Percentiles rank a stretch among this genome's conserved stretches.
Evolutionary conservation across 1,284 basidiomycete genomes (phyloP).

Genomic region (Fomitopsis palustris): DNA sequence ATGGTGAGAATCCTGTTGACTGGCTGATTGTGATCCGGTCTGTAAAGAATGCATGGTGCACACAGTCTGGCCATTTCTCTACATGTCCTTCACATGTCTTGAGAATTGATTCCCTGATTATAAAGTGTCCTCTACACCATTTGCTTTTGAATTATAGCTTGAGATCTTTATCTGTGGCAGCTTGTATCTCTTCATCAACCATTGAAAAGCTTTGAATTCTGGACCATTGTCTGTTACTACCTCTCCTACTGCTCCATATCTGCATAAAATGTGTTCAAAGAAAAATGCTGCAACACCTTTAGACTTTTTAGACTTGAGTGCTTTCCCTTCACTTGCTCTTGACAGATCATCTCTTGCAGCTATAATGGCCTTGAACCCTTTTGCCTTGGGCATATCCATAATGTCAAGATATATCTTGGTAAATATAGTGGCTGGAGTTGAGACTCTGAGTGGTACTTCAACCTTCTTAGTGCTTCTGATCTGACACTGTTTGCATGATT

Average conservation of each 20-base stretch:
- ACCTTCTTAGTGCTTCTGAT: constrained; percentile 17
- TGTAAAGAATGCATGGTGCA: constrained; percentile 36
- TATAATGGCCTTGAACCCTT: neutral
- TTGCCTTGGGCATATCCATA: constrained; percentile 13
- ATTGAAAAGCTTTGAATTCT: constrained; percentile 30
- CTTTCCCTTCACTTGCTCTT: constrained; percentile 15
- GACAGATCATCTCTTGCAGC: constrained; percentile 13
- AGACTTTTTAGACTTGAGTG: constrained; percentile 8
- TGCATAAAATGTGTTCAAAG: constrained; percentile 22
- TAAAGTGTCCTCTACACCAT: constrained; percentile 33
- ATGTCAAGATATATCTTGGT: constrained; percentile 31
- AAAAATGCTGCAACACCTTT: constrained; percentile 18
- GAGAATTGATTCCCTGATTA: constrained; percentile 30
- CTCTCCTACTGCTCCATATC: constrained; percentile 18
- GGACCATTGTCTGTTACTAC: constrained; percentile 24
- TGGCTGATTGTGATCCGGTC: constrained; percentile 31
- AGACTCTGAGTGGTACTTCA: constrained; percentile 30
- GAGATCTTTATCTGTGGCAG: constrained; percentile 39
- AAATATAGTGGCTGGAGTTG: constrained; percentile 29
- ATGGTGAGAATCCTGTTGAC: constrained; percentile 31
- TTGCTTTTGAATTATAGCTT: constrained; percentile 40
- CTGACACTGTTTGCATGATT: constrained; percentile 37
- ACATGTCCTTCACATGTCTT: constrained; percentile 33
- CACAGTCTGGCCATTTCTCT: constrained; percentile 24
- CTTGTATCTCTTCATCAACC: constrained; percentile 28